Base-by-base conservation (phyloP, 2,329 filamentous ascomycete genomes). In the Botrytis pseudocinerea region DNA sequence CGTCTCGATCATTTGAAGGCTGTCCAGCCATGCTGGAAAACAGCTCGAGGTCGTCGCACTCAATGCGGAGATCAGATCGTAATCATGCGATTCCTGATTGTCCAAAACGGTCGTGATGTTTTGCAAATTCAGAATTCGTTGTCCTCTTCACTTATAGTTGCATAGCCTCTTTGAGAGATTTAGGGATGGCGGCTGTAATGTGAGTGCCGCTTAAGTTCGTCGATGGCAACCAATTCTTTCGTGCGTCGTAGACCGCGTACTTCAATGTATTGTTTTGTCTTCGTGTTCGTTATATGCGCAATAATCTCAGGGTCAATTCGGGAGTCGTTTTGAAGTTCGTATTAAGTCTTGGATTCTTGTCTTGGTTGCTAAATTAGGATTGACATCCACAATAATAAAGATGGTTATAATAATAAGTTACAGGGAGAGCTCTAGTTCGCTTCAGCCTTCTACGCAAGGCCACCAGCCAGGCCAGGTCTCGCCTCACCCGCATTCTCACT, bases 11-110 rank as follows among this genome's bases (percentile, higher is more conserved):
- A 74, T 75, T 82, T 84, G 85, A 82, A 80, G 85, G 85, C 80
- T 85, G 85, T 84, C 88, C 88, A 84, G 89, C 86, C 89, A 91
- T 91, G 83, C 84, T 85, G 84, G 78, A 76, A 73, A 71, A 74
- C 75, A 80, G 77, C 76, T 77, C 69, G 61, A 66, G 69, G 70
- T 61, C 70, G 77, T 78, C 77, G 77, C 78, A 78, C 72, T 78
- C 74, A 74, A 73, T 72, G 76, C 75, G 74, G 75, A 76, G 70
- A 62, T 57, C 73, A 62, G 71, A 71, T 73, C 65, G 68, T 71
- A 61, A 61, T 74, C 78, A 78, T 76, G 73, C 76, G 75, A 64
- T 69, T 48, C 7, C 22, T 32, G 12, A n/a, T 42, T 61, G 40
- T 73, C 44, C 44, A 46, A n/a, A 57, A 25, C 60, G 14, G 63